These are phyloP conservation scores for Fusarium humuli DNA, from an alignment of 2,329 filamentous ascomycete species.

Conservation along the genomic window DNA sequence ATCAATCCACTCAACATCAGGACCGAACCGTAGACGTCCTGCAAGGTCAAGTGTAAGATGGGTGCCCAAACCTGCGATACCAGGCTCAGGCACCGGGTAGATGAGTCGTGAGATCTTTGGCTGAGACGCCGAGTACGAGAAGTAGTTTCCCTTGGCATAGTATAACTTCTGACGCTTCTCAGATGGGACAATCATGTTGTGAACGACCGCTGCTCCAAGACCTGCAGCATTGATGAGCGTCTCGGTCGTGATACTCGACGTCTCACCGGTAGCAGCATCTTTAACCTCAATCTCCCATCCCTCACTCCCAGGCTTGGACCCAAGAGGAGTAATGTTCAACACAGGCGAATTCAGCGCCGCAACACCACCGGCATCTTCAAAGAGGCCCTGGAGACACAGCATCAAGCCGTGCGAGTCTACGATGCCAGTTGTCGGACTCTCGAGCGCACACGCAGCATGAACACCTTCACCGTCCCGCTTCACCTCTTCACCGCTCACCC, in stretches of 20 bases:
- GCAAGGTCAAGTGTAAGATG: constrained; percentile 92
- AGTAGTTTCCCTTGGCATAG: constrained; percentile 97
- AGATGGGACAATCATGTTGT: constrained; percentile 81
- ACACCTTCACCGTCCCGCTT: constrained; percentile 78
- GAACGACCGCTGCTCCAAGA: constrained; percentile 78
- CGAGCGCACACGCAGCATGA: constrained; percentile 74
- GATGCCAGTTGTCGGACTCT: constrained; percentile 88
- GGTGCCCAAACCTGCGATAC: constrained; percentile 86
- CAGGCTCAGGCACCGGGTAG: constrained; percentile 87
- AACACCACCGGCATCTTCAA: constrained; percentile 81
- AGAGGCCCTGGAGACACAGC: constrained; percentile 79
- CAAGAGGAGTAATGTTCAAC: constrained; percentile 65
- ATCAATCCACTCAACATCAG: constrained; percentile 94
- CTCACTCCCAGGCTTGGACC: constrained; percentile 56
- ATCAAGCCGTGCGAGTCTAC: constrained; percentile 89
- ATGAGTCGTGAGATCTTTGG: constrained; percentile 79
- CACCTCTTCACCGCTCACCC: constrained; percentile 74
- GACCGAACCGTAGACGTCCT: constrained; percentile 89
- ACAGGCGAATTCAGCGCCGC: constrained; percentile 78
- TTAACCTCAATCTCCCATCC: constrained; percentile 77
- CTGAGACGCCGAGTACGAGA: constrained; percentile 76
- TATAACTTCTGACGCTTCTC: constrained; percentile 69
- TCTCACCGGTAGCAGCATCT: constrained; percentile 60
- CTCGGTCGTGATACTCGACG: constrained; percentile 74
- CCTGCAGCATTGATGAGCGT: constrained; percentile 89